phyloP scores from a whole-genome alignment of 805 yeast genomes.

The Yamadazyma laniorum region DNA sequence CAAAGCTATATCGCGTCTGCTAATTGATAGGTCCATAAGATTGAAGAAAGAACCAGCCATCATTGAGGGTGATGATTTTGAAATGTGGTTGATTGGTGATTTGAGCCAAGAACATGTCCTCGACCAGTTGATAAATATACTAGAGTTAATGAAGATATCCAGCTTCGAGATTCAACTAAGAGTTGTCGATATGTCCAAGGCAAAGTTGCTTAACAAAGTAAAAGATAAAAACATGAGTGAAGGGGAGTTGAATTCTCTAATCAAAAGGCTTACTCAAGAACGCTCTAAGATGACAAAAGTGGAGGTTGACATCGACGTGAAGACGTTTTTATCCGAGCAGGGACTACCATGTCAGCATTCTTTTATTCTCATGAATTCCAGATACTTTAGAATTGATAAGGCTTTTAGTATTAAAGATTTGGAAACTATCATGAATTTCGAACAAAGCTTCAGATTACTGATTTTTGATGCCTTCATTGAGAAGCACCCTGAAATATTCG shows the following conservation, averaged over 20 bases:
- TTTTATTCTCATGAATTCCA: constrained; percentile 53
- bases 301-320: constrained; percentile 1
- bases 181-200: constrained; percentile 26
- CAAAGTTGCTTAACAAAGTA: constrained; percentile 4
- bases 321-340: constrained; percentile 25
- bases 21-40: constrained; percentile 22
- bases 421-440: constrained; percentile 44
- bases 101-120: constrained; percentile 28
- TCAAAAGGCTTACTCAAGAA: background rate
- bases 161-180: constrained; percentile 37
- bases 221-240: constrained; percentile 5
- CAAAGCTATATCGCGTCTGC: constrained; percentile 26
- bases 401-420: constrained; percentile 26
- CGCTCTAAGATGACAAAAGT: background rate
- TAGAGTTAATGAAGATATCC: constrained; percentile 23
- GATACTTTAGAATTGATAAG: constrained; percentile 40
- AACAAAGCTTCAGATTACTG: constrained; percentile 44
- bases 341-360: constrained; percentile 32
- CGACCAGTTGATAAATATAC: constrained; percentile 30
- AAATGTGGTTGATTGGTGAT: constrained; percentile 57
- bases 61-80: constrained; percentile 2
- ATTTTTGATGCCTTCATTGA: constrained; percentile 26
- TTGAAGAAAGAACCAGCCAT: constrained; percentile 23
- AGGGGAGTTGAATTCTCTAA: background rate
- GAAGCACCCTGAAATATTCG: constrained; percentile 27